Base-by-base conservation (phyloP, 2,329 filamentous ascomycete species). In the Hypoxylon sp. region DNA sequence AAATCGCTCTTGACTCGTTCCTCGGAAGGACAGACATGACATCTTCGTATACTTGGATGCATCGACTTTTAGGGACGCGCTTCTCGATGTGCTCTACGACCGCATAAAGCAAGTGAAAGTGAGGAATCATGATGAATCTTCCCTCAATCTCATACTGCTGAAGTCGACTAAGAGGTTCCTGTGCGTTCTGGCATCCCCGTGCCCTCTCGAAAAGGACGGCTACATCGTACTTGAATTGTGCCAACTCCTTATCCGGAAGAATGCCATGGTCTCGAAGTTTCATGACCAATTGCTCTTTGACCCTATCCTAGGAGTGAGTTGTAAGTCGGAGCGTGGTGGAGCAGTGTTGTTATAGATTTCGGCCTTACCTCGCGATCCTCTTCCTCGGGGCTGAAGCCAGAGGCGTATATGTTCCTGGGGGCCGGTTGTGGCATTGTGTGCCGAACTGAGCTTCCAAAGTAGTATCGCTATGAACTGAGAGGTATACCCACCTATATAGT, bases 21-120 rank as follows among this genome's bases (percentile, higher is more conserved):
- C 9, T 18, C 16, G 57, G 53, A 9, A 58, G 14, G 20, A 40
- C 49, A 3, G 57, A 58, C 4, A 65, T 26, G 6, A 65, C 44
- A 46, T 62, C 58, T 12, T 62, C 53, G 20, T 55, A 59, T 33
- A 62, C 24, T 20, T 54, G 53, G 20, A 58, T 45, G 49, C 58
- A 61, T 24, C 58, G 49, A 14, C 50, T 12, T 12, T 46, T 51
- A 22, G 53, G 42, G 16, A 24, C 44, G 20, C 46, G 36, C 1
- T 50, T 30, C 22, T 42, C 4, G 1, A 65, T 62, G 18, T 40
- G 42, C 1, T 45, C 4, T 8, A 46, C 24, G 26, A 51, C 38
- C 4, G 28, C 36, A 3, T n/a, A 1, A 8, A 24, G 12, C 8
- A 61, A 62, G 7, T 2, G 22, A 9, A 46, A n/a, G 8, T 18